These are phyloP conservation scores for Sporothrix brasiliensis DNA, from an alignment of 2,329 filamentous ascomycete genomes.

Conservation along the genomic window DNA sequence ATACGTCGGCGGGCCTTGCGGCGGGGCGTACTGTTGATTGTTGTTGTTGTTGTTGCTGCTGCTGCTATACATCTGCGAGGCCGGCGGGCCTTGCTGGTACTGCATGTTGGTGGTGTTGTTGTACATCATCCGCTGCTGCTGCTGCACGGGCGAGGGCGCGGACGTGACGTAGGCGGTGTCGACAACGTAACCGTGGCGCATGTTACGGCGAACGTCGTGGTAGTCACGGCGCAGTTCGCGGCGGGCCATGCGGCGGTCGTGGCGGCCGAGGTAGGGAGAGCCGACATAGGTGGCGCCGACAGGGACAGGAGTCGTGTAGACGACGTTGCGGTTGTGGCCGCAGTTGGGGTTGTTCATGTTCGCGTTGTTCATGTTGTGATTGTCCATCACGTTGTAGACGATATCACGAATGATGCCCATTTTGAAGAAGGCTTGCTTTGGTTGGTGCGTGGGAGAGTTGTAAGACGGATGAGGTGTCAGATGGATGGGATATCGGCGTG, in stretches of 20 bases:
- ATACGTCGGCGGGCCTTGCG: slow-evolving; percentile 6
- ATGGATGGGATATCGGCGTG: background rate
- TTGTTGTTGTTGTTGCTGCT: slow-evolving; percentile 7
- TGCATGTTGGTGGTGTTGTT: slow-evolving; percentile 12
- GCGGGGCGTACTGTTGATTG: background rate
- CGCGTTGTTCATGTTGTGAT: background rate
- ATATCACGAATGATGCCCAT: slow-evolving; percentile 12
- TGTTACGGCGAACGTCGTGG: slow-evolving; percentile 3
- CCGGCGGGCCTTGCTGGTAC: background rate
- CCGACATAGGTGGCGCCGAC: background rate
- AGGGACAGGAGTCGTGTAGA: background rate
- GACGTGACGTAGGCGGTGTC: background rate
- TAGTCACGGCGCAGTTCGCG: background rate
- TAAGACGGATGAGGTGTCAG: background rate
- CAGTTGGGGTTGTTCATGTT: background rate
- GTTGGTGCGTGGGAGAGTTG: background rate
- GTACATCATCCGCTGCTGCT: background rate
- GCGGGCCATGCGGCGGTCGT: slow-evolving; percentile 11
- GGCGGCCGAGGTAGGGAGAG: background rate
- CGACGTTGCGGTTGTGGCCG: background rate
- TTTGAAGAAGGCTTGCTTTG: background rate
- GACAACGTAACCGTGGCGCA: slow-evolving; percentile 10
- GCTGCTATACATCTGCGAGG: background rate
- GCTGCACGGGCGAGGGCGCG: background rate
- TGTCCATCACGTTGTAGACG: slow-evolving; percentile 2